These are phyloP conservation scores for Cryphonectria nitschkei DNA, from an alignment of 2,329 filamentous ascomycete genomes.

Conservation along the genomic window DNA sequence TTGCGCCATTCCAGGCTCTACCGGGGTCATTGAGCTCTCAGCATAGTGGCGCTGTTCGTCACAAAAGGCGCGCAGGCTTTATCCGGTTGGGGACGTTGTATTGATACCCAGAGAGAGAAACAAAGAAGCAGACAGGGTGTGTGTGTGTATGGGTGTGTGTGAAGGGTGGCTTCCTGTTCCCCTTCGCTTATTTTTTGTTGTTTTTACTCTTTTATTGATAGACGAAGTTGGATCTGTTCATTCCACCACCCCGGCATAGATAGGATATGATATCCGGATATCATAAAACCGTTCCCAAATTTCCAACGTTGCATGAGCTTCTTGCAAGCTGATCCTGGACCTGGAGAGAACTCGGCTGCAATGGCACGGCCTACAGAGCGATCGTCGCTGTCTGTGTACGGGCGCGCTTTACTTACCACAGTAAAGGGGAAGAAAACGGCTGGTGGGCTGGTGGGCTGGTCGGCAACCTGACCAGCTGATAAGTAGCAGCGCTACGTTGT, in stretches of 20 bases:
- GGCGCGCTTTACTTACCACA: neutral
- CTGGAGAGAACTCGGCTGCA: neutral
- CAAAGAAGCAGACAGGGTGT: no score
- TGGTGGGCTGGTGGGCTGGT: neutral
- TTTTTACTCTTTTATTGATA: neutral
- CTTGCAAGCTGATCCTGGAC: neutral
- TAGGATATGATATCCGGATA: neutral
- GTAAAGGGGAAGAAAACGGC: neutral
- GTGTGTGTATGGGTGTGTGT: no score
- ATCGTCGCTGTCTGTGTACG: no score
- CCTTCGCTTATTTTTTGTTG: no score
- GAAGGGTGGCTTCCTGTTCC: no score
- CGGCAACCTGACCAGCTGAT: neutral
- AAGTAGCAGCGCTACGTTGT: neutral
- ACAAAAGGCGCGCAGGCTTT: neutral
- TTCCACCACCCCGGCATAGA: neutral
- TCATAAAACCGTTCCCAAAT: neutral
- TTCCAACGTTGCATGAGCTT: neutral
- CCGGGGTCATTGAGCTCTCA: conserved; percentile 6
- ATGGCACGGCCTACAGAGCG: neutral
- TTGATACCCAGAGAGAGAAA: neutral
- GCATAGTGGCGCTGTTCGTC: neutral
- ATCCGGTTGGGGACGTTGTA: neutral
- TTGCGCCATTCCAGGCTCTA: neutral
- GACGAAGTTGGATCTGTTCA: neutral